phyloP scores from a whole-genome alignment of 257 asterid genomes.

The Solanum clarkiae region DNA sequence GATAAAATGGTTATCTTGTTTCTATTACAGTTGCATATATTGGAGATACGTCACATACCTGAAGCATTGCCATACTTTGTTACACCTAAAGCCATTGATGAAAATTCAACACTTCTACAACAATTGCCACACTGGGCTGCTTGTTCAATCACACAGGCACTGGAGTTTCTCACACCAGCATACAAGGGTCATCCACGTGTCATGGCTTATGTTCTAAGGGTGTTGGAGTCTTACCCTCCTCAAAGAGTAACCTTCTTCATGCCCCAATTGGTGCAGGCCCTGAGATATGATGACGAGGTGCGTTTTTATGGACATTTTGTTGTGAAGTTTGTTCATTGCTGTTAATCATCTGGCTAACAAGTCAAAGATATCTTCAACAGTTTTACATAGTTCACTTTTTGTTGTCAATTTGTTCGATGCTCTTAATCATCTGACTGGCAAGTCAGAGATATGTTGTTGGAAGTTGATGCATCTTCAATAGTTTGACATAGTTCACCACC shows the following conservation, averaged over 20 bases:
- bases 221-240: slow-evolving; percentile 97
- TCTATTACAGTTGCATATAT: slow-evolving; percentile 49
- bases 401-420: neutral
- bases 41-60: slow-evolving; percentile 78
- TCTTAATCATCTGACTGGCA: neutral
- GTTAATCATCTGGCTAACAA: neutral
- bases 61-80: slow-evolving; percentile 96
- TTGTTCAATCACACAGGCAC: slow-evolving; percentile 91
- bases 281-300: slow-evolving; percentile 95
- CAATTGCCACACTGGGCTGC: slow-evolving; percentile 99
- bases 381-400: neutral
- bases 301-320: neutral
- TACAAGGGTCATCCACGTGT: slow-evolving; percentile 98
- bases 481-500: neutral
- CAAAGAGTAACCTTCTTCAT: slow-evolving; percentile 93
- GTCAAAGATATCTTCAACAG: neutral
- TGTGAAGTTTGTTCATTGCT: neutral
- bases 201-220: slow-evolving; percentile 99
- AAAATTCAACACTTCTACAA: slow-evolving; percentile 84
- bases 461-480: neutral
- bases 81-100: slow-evolving; percentile 89
- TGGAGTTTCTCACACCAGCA: slow-evolving; percentile 93
- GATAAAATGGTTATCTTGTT: neutral
- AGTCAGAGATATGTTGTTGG: neutral
- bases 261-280: slow-evolving; percentile 98